Percentiles rank a stretch among this genome's conserved stretches.
phyloP scores from a whole-genome alignment of 495 filamentous ascomycete species.

The Lepraria neglecta region DNA sequence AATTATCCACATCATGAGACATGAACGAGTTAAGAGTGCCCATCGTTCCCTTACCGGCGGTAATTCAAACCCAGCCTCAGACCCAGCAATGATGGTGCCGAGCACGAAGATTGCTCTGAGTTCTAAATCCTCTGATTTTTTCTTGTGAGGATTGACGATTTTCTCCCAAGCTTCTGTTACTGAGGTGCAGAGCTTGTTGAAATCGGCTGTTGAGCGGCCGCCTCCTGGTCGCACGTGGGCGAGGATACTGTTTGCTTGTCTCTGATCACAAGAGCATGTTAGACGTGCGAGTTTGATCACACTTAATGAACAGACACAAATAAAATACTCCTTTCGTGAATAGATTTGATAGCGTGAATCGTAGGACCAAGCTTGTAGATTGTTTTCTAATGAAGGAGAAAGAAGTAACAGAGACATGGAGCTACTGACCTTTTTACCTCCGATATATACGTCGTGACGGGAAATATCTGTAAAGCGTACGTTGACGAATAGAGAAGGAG shows the following conservation, averaged over 20 bases:
- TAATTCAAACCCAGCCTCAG: slow-evolving; percentile 28
- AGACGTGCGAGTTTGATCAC: not conserved
- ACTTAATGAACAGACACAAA: too few relatives aligned
- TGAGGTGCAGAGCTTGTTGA: slow-evolving; percentile 23
- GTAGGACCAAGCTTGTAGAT: not conserved
- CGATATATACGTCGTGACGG: slow-evolving; percentile 26
- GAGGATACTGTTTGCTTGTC: slow-evolving; percentile 27
- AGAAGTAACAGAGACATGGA: not conserved
- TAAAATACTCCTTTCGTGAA: not conserved
- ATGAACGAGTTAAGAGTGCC: not conserved
- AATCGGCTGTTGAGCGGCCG: slow-evolving; percentile 22
- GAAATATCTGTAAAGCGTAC: slow-evolving; percentile 29
- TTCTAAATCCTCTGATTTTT: too few relatives aligned
- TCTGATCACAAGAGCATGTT: not conserved
- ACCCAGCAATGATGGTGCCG: slow-evolving; percentile 29
- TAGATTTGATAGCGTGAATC: too few relatives aligned
- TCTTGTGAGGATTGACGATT: not conserved
- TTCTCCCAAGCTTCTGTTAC: slow-evolving; percentile 22
- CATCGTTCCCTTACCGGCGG: slow-evolving; percentile 3
- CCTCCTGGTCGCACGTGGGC: slow-evolving; percentile 27
- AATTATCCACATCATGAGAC: too few relatives aligned
- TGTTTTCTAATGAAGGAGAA: not conserved
- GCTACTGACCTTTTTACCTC: slow-evolving; percentile 21
- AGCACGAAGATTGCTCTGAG: slow-evolving; percentile 30
- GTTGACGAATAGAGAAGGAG: slow-evolving; percentile 35